These are phyloP conservation scores for Backusella sp. DNA, from an alignment of 192 early-diverging fungal genomes.

Conservation along the genomic window DNA sequence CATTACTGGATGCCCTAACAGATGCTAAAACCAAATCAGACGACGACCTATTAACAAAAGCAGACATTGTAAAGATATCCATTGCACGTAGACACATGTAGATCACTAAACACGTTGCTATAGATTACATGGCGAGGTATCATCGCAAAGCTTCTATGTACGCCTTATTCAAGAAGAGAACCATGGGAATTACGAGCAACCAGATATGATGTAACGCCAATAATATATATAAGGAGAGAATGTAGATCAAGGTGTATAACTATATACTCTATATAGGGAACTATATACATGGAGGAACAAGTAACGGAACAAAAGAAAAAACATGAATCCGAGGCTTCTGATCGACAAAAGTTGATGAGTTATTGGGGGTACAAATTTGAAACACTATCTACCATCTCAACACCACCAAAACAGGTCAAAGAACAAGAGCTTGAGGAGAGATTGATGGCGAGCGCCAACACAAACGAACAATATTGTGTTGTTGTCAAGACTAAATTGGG, in stretches of 20 bases:
- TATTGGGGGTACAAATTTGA: slow-evolving; percentile 96
- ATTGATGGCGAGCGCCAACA: slow-evolving; percentile 61
- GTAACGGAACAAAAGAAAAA: slow-evolving; percentile 41
- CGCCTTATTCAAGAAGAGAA: slow-evolving; percentile 76
- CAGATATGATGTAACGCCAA: slow-evolving; percentile 49
- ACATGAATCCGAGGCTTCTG: slow-evolving; percentile 38
- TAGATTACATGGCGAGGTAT: slow-evolving; percentile 85
- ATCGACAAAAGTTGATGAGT: slow-evolving; percentile 64
- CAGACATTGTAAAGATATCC: slow-evolving; percentile 30
- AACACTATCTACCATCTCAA: slow-evolving; percentile 62
- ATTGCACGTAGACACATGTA: not conserved
- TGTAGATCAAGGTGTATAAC: not conserved
- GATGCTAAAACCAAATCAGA: slow-evolving; percentile 22
- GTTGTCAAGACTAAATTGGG: slow-evolving; percentile 82
- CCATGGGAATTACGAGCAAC: slow-evolving; percentile 83
- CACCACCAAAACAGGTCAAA: slow-evolving; percentile 46
- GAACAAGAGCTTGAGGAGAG: slow-evolving; percentile 43
- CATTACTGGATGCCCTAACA: slow-evolving; percentile 65
- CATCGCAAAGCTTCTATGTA: slow-evolving; percentile 81
- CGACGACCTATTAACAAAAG: slow-evolving; percentile 13
- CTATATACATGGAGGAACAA: slow-evolving; percentile 81
- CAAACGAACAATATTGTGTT: slow-evolving; percentile 86
- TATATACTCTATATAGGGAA: not conserved
- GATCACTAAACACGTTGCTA: not conserved
- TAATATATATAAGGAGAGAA: not conserved